Evolutionary conservation across 106 monocot species (phyloP).

Genomic region (Dendrobium chrysotoxum): DNA sequence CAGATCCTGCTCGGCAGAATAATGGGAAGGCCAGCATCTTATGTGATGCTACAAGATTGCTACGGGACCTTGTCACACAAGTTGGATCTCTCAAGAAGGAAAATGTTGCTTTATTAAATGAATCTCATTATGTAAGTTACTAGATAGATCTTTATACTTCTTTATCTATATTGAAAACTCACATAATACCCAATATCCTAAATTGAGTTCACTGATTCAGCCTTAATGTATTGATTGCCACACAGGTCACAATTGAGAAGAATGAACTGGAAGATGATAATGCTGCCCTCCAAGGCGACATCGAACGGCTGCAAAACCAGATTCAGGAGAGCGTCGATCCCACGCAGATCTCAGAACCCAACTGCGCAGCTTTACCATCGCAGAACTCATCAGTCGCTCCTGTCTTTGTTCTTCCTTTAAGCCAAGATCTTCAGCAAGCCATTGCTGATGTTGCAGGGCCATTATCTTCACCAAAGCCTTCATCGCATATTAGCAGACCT

Average conservation of each 20-base stretch:
- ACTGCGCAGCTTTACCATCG: slow-evolving; percentile 2
- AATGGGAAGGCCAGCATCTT: slow-evolving; percentile 80
- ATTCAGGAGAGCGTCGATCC: slow-evolving; percentile 29
- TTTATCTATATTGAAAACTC: not conserved
- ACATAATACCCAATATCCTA: too few species aligned
- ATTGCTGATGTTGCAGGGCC: not conserved
- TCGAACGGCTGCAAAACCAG: slow-evolving; percentile 46
- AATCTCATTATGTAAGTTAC: slow-evolving; percentile 76
- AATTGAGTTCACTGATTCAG: too few species aligned
- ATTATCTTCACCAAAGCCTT: not conserved
- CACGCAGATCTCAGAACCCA: slow-evolving; percentile 5
- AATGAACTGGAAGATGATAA: slow-evolving; percentile 72
- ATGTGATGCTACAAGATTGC: slow-evolving; percentile 48
- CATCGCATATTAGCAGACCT: slow-evolving; percentile 32
- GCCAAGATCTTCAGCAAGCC: slow-evolving; percentile 24
- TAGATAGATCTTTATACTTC: not conserved
- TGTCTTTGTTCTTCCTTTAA: slow-evolving; percentile 17
- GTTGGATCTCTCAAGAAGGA: slow-evolving; percentile 66
- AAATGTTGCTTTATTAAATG: slow-evolving; percentile 47
- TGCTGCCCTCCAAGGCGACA: slow-evolving; percentile 35
- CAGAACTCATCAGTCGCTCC: slow-evolving; percentile 19
- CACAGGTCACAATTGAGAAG: slow-evolving; percentile 65
- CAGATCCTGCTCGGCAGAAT: slow-evolving; percentile 70
- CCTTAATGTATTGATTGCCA: too few species aligned
- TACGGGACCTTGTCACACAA: slow-evolving; percentile 53